These are phyloP conservation scores for Phytophthora brassicae DNA, from an alignment of 352 stramenopile species.

Conservation along the genomic window DNA sequence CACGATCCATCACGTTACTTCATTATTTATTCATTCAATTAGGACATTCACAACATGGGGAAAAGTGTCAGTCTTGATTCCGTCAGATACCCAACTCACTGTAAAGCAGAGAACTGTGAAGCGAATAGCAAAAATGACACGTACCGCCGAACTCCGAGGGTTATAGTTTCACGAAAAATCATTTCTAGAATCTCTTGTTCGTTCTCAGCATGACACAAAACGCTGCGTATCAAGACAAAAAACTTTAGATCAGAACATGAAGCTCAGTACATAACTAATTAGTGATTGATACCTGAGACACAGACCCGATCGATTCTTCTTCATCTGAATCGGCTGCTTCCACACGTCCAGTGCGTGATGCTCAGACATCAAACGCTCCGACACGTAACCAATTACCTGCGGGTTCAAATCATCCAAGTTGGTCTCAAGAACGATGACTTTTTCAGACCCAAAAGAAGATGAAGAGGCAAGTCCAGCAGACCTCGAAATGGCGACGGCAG, in stretches of 20 bases:
- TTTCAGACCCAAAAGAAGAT: constrained; percentile 35
- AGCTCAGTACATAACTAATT: neutral
- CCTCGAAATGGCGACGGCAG: constrained; percentile 25
- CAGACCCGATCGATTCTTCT: constrained; percentile 84
- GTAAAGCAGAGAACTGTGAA: neutral
- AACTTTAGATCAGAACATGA: neutral
- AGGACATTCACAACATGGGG: neutral
- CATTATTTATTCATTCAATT: constrained; percentile 25
- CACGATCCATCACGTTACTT: constrained; percentile 62
- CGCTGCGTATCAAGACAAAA: constrained; percentile 32
- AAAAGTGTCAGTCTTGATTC: constrained; percentile 13
- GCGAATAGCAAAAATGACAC: neutral
- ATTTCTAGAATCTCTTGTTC: constrained; percentile 54
- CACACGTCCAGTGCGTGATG: constrained; percentile 85
- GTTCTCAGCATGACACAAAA: constrained; percentile 69
- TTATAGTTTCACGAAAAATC: constrained; percentile 87
- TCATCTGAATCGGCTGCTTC: constrained; percentile 90
- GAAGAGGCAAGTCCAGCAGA: constrained; percentile 12
- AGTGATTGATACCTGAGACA: constrained; percentile 57
- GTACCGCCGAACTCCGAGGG: constrained; percentile 86
- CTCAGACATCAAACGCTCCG: constrained; percentile 61
- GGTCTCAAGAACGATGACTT: constrained; percentile 84
- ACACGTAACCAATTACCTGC: constrained; percentile 80
- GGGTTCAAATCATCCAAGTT: constrained; percentile 92
- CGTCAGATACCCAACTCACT: neutral